These are phyloP conservation scores for Barnettozyma sucrosica DNA, from an alignment of 805 yeast genomes.

Conservation along the genomic window DNA sequence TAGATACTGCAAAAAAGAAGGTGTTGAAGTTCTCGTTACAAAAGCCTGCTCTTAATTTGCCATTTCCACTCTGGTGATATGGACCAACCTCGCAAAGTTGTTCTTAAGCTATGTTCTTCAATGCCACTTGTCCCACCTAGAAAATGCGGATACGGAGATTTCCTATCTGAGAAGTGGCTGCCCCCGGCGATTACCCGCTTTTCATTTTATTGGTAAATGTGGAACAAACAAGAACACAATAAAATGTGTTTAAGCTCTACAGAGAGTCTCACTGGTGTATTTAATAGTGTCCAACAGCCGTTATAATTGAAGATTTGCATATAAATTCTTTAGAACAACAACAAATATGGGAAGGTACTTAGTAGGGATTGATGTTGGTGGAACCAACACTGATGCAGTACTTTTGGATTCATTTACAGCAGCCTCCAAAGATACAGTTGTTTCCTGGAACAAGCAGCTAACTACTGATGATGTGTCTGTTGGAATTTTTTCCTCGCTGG, in stretches of 20 bases:
- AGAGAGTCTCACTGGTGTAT: no score
- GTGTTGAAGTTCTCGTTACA: no score
- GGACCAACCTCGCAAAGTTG: no score
- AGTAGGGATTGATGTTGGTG: slow-evolving; percentile 48
- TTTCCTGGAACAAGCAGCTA: slow-evolving; percentile 37
- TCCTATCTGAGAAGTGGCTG: not conserved
- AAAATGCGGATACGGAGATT: not conserved
- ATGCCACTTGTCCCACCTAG: no score
- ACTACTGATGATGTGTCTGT: slow-evolving; percentile 40
- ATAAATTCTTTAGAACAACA: not conserved
- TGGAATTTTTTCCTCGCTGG: slow-evolving; percentile 36
- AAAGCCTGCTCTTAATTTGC: no score
- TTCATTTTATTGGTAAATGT: not conserved
- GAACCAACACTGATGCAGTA: slow-evolving; percentile 46
- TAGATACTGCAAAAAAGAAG: no score
- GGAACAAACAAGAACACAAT: not conserved
- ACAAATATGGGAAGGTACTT: slow-evolving; percentile 20
- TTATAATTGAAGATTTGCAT: not conserved
- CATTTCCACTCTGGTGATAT: no score
- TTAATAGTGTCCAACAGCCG: not conserved
- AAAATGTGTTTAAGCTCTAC: no score
- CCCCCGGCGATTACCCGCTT: not conserved
- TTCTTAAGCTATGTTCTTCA: no score
- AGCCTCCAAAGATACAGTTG: slow-evolving; percentile 27
- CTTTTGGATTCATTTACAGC: slow-evolving; percentile 33